Percentiles rank a stretch among this genome's conserved stretches.
phyloP scores from a whole-genome alignment of 2,329 filamentous ascomycete genomes.

The Pestalotiopsis sp. region DNA sequence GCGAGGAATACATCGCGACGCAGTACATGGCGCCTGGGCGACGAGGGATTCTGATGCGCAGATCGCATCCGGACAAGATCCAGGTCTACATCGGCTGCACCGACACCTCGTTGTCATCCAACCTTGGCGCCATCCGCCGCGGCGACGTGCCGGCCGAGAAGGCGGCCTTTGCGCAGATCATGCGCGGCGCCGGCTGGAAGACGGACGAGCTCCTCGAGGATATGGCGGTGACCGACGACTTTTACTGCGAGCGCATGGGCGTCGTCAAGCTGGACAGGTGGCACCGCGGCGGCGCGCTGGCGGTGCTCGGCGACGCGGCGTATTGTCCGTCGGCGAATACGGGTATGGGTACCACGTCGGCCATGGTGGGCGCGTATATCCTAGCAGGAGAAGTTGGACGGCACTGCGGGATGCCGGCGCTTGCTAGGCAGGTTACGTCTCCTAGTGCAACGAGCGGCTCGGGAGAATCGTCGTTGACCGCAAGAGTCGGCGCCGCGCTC shows the following conservation, averaged over 20 bases:
- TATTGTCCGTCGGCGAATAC: conserved; percentile 49
- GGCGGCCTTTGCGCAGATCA: conserved; percentile 25
- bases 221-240: conserved; percentile 36
- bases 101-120: neutral
- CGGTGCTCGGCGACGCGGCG: conserved; percentile 56
- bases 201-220: conserved; percentile 18
- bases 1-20: conserved; percentile 26
- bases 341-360: conserved; percentile 53
- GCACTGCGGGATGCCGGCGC: conserved; percentile 15
- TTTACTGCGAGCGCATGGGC: conserved; percentile 46
- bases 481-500: conserved; percentile 34
- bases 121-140: conserved; percentile 10
- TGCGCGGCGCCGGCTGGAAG: conserved; percentile 30
- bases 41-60: conserved; percentile 39
- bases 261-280: conserved; percentile 46
- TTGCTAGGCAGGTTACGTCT: neutral
- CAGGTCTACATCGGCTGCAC: conserved; percentile 37
- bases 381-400: conserved; percentile 54
- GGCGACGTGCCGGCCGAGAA: conserved; percentile 21
- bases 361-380: conserved; percentile 54
- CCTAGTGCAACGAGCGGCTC: neutral
- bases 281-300: conserved; percentile 45
- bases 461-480: neutral
- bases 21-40: conserved; percentile 35
- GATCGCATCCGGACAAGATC: conserved; percentile 31